phyloP scores from a whole-genome alignment of 177 flowering plant species.

The Telopea speciosissima region DNA sequence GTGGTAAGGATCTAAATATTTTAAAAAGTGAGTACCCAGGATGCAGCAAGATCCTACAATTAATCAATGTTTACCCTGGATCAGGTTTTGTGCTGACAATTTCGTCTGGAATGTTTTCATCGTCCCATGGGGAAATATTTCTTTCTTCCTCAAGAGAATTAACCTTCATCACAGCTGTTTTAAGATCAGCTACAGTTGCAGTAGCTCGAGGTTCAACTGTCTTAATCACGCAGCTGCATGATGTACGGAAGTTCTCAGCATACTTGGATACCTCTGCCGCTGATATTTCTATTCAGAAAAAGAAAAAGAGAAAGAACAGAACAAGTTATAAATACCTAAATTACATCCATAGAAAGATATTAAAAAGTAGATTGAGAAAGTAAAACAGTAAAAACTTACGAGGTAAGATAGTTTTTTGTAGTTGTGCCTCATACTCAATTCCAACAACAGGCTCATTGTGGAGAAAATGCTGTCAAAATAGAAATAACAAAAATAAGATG shows the following conservation, averaged over 20 bases:
- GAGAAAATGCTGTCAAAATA: slow-evolving; percentile 69
- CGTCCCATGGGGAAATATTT: slow-evolving; percentile 76
- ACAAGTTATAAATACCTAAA: neutral
- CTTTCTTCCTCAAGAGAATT: slow-evolving; percentile 55
- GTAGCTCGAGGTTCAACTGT: slow-evolving; percentile 69
- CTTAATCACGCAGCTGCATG: slow-evolving; percentile 74
- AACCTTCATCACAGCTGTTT: slow-evolving; percentile 44
- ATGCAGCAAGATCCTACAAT: neutral
- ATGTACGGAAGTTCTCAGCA: slow-evolving; percentile 56
- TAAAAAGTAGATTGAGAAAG: neutral
- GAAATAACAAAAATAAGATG: neutral
- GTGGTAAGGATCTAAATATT: neutral
- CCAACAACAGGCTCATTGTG: slow-evolving; percentile 84
- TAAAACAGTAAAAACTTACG: slow-evolving; percentile 41
- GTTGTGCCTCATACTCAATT: slow-evolving; percentile 83
- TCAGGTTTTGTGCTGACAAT: slow-evolving; percentile 60
- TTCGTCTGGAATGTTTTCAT: slow-evolving; percentile 87
- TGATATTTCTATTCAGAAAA: slow-evolving; percentile 49
- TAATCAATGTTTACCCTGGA: slow-evolving; percentile 57
- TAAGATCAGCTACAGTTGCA: slow-evolving; percentile 62
- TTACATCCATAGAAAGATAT: slow-evolving; percentile 1
- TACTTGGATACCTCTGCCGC: slow-evolving; percentile 65
- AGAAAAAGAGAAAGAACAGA: neutral
- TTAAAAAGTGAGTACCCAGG: neutral
- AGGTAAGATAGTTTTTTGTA: slow-evolving; percentile 82